Conservation (phyloP, 345 rosid species). For the Hypericum androsaemum region DNA sequence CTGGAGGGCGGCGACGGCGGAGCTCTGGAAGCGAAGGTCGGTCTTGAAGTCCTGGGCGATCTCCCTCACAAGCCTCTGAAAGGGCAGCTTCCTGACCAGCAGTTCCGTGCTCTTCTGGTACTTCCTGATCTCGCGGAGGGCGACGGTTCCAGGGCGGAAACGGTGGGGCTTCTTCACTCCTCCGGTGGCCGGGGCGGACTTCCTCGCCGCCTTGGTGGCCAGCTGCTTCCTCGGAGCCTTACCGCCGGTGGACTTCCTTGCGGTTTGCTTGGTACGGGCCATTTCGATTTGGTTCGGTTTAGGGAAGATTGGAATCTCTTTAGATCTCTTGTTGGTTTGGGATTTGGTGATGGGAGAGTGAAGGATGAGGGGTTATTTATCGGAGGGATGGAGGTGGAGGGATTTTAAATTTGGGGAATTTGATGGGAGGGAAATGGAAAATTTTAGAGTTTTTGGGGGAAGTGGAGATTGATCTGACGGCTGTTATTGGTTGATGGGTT, state of each 20-base stretch:
- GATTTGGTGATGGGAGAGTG: not conserved
- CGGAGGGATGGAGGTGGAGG: not conserved
- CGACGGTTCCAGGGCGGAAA: slow-evolving; percentile 10
- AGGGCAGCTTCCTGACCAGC: not conserved
- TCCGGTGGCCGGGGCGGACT: slow-evolving; percentile 10
- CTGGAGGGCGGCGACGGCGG: not conserved
- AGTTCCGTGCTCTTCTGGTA: slow-evolving; percentile 7
- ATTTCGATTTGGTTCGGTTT: not conserved
- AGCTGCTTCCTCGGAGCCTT: slow-evolving; percentile 14
- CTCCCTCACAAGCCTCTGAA: slow-evolving; percentile 4
- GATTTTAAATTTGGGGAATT: not conserved
- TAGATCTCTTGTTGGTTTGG: not conserved
- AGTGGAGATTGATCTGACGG: too few species aligned
- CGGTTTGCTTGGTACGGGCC: slow-evolving; percentile 13
- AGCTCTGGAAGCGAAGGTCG: not conserved
- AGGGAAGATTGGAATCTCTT: not conserved
- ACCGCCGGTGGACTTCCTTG: slow-evolving; percentile 8
- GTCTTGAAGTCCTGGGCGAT: slow-evolving; percentile 6
- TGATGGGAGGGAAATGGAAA: not conserved
- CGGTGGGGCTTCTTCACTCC: slow-evolving; percentile 14
- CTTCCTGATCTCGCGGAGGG: slow-evolving; percentile 12
- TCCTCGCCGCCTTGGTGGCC: slow-evolving; percentile 10
- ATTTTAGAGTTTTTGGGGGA: not conserved
- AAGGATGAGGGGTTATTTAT: not conserved
- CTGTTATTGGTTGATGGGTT: too few species aligned